Evolutionary conservation across 2,329 filamentous ascomycete species (phyloP), one percentile per base, ranked within the genome.

Genomic region (Fusarium concolor): DNA sequence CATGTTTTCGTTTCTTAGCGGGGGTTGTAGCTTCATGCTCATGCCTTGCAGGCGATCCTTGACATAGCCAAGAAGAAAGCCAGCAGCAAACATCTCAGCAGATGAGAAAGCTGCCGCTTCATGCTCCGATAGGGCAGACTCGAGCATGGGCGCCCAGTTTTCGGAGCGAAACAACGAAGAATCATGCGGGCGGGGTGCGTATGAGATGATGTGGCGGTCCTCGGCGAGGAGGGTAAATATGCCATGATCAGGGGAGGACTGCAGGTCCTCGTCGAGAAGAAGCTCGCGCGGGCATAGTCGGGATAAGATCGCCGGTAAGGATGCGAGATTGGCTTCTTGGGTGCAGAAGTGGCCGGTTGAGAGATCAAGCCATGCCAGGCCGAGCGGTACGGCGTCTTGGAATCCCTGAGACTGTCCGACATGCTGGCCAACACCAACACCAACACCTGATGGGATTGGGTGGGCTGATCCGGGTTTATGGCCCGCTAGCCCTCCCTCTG

Each of bases 281-380:
- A 98, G 89, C 77, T 99, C 96, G 43, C 91, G 87, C 2, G 96
- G 94, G 18, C 89, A 88, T 66, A 98, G 91, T 26, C 95, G 89
- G 28, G 94, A 92, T 50, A 98, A 83, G 20, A 92, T 89, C 11
- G 94, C 93, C n/a, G 92, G 85, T 6, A 99, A 81, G 55, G 90
- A 89, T 49, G 87, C 83, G 10, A 94, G 79, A 20, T 90, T 89
- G 1, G 92, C 90, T 18, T 83, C 83, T 75, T 98, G 94, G 1
- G 94, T 97, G 74, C 90, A 93, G 79, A 99, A 99, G 73, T 95
- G 92, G 15, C 96, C 96, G 4, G 96, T 99, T 10, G 96, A 97
- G 26, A 98, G 81, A 79, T 99, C 96, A 45, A 98, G 83, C 96
- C 96, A 99, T 39, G 96, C 92, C 49, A 99, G 82, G 5, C 96